Evolutionary conservation across 805 yeast genomes (phyloP).

Genomic region (Zygosaccharomyces bisporus): DNA sequence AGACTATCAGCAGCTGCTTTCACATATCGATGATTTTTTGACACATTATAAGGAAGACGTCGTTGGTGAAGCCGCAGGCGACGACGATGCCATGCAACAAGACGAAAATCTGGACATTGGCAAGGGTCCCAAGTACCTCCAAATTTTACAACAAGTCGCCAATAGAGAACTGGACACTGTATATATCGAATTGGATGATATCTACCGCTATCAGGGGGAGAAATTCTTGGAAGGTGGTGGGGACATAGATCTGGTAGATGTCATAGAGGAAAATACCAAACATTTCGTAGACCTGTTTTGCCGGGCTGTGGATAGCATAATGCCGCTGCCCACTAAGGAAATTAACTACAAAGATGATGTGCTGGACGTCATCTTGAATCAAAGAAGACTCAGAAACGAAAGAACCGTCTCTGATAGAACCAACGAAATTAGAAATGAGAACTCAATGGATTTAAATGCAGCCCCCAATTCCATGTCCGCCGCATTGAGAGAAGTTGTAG

Average conservation of each 20-base stretch:
- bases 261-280: conserved; percentile 65
- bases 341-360: conserved; percentile 83
- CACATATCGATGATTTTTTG: conserved; percentile 60
- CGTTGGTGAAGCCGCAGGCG: conserved; percentile 11
- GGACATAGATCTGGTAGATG: conserved; percentile 31
- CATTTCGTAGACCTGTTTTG: conserved; percentile 78
- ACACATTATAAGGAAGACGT: conserved; percentile 52
- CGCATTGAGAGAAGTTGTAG: conserved; percentile 35
- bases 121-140: conserved; percentile 70
- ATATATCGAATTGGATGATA: conserved; percentile 78
- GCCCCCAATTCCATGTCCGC: conserved; percentile 26
- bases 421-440: conserved; percentile 52
- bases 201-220: conserved; percentile 61
- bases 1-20: conserved; percentile 65
- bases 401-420: conserved; percentile 64
- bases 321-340: conserved; percentile 82
- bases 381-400: conserved; percentile 78
- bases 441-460: conserved; percentile 29
- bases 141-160: conserved; percentile 69
- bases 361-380: conserved; percentile 86
- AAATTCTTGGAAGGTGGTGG: conserved; percentile 30
- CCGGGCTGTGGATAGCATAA: conserved; percentile 66
- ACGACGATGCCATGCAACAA: conserved; percentile 26
- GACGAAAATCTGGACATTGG: conserved; percentile 35
- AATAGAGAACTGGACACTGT: conserved; percentile 74